Conservation (phyloP, 2,329 filamentous ascomycete genomes). For the Botrytis medusae region DNA sequence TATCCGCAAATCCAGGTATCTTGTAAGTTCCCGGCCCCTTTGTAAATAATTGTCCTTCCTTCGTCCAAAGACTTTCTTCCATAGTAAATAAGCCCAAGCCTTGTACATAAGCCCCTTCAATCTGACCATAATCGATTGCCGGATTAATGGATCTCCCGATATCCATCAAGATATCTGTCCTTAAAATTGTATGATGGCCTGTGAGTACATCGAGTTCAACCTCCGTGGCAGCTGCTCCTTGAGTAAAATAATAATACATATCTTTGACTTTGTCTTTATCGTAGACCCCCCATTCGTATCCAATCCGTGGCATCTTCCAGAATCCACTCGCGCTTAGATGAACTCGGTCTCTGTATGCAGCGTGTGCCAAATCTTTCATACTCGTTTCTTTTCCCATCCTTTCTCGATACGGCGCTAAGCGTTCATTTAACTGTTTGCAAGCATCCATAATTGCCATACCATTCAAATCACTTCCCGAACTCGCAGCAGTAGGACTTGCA, state of each 20-base stretch:
- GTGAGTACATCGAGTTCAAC: slow-evolving; percentile 93
- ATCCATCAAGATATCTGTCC: slow-evolving; percentile 97
- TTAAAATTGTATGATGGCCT: slow-evolving; percentile 85
- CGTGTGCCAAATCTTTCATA: slow-evolving; percentile 86
- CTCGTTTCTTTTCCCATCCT: slow-evolving; percentile 72
- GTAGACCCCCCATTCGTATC: slow-evolving; percentile 88
- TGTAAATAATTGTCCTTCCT: slow-evolving; percentile 60
- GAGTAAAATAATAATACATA: slow-evolving; percentile 99
- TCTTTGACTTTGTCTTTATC: slow-evolving; percentile 58
- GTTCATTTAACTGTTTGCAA: slow-evolving; percentile 82
- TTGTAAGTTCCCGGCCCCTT: slow-evolving; percentile 75
- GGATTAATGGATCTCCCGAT: slow-evolving; percentile 72
- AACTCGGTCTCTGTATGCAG: slow-evolving; percentile 90
- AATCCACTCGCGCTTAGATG: slow-evolving; percentile 92
- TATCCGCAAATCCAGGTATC: slow-evolving; percentile 84
- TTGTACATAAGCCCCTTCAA: slow-evolving; percentile 79
- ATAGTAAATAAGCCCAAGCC: slow-evolving; percentile 79
- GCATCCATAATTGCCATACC: slow-evolving; percentile 92
- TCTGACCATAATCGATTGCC: slow-evolving; percentile 78
- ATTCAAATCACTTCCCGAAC: slow-evolving; percentile 91
- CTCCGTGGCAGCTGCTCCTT: slow-evolving; percentile 83
- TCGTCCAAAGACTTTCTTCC: slow-evolving; percentile 67
- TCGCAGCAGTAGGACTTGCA: slow-evolving; percentile 85
- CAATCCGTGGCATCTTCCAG: slow-evolving; percentile 95
- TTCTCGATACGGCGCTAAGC: slow-evolving; percentile 78